Percentiles rank a stretch among this genome's conserved stretches.
Evolutionary conservation across 2,329 filamentous ascomycete genomes (phyloP).

Genomic region (Claviceps cyperi): DNA sequence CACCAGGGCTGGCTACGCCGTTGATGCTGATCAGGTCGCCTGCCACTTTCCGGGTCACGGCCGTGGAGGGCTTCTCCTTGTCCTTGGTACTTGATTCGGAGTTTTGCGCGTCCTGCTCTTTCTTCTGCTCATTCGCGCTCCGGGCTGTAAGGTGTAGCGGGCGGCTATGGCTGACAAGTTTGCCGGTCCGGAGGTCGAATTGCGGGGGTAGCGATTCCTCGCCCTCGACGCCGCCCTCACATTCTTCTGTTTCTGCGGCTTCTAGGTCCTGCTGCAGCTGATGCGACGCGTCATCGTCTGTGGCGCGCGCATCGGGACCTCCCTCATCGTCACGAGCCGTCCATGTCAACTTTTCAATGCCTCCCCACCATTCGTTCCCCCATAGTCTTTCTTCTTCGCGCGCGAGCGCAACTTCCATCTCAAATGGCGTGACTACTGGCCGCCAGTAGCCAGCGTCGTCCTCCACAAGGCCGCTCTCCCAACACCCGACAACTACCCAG

Average conservation of each 20-base stretch:
- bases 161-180: slow-evolving; percentile 62
- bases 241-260: slow-evolving; percentile 1
- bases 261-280: neutral
- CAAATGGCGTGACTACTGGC: slow-evolving; percentile 89
- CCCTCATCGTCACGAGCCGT: neutral
- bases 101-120: neutral
- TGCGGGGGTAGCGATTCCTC: slow-evolving; percentile 72
- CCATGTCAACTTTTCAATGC: slow-evolving; percentile 57
- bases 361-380: slow-evolving; percentile 79
- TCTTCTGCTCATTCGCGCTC: slow-evolving; percentile 6
- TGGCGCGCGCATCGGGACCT: neutral
- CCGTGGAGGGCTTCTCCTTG: slow-evolving; percentile 3
- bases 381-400: slow-evolving; percentile 65
- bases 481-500: slow-evolving; percentile 96
- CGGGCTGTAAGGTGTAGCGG: slow-evolving; percentile 46
- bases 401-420: slow-evolving; percentile 65
- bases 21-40: slow-evolving; percentile 70
- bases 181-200: slow-evolving; percentile 82
- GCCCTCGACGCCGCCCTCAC: slow-evolving; percentile 32
- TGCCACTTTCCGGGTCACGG: slow-evolving; percentile 42
- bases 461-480: slow-evolving; percentile 89
- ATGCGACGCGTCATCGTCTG: neutral
- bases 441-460: slow-evolving; percentile 70
- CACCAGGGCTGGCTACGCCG: slow-evolving; percentile 77
- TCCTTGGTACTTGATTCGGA: neutral